Conservation (phyloP, 805 yeast genomes). For the Priceomyces carsonii region DNA sequence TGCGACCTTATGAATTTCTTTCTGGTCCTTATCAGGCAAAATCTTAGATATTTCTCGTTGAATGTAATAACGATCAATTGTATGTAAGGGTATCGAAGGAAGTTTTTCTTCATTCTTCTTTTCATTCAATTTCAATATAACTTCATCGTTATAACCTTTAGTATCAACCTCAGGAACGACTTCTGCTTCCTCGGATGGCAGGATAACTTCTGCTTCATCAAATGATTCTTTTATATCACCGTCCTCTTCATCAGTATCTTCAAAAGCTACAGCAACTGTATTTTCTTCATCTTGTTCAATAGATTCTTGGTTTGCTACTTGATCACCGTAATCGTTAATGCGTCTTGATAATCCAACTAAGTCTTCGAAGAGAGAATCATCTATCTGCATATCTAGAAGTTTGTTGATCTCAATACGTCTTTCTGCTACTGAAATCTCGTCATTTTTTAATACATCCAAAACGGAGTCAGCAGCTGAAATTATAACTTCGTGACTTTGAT, state of each 20-base stretch:
- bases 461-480: constrained; percentile 71
- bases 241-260: constrained; percentile 35
- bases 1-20: constrained; percentile 37
- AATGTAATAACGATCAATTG: constrained; percentile 48
- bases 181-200: constrained; percentile 21
- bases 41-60: constrained; percentile 47
- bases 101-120: constrained; percentile 1
- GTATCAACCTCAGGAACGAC: constrained; percentile 9
- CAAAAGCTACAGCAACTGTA: constrained; percentile 46
- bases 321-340: constrained; percentile 51
- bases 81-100: constrained; percentile 10
- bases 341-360: constrained; percentile 43
- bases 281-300: constrained; percentile 31
- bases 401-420: constrained; percentile 54
- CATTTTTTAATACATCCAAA: constrained; percentile 54
- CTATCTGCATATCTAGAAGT: constrained; percentile 40
- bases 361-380: constrained; percentile 47
- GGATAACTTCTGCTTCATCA: constrained; percentile 22
- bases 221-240: constrained; percentile 20
- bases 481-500: constrained; percentile 73
- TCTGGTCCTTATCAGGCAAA: constrained; percentile 38
- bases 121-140: constrained; percentile 8
- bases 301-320: constrained; percentile 11
- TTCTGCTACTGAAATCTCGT: constrained; percentile 37
- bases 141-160: not conserved